Evolutionary conservation across 2,329 filamentous ascomycete species (phyloP).

Genomic region (Curvularia spicifera): DNA sequence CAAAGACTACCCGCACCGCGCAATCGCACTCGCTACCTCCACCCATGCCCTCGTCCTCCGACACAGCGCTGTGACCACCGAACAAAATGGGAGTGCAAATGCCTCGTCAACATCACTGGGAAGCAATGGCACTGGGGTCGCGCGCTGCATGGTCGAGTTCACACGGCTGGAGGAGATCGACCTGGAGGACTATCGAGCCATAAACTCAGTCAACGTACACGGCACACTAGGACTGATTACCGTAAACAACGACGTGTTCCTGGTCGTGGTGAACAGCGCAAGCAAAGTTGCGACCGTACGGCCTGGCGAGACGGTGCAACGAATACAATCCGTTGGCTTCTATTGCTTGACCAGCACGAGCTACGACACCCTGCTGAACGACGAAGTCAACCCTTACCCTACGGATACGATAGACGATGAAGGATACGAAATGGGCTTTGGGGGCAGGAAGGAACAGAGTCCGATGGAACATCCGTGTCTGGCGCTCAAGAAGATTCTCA

Average conservation of each 20-base stretch:
- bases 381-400: slow-evolving; percentile 63
- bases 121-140: slow-evolving; percentile 48
- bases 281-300: slow-evolving; percentile 79
- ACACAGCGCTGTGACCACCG: slow-evolving; percentile 71
- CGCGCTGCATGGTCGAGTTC: slow-evolving; percentile 89
- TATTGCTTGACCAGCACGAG: slow-evolving; percentile 86
- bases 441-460: slow-evolving; percentile 69
- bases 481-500: slow-evolving; percentile 87
- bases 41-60: slow-evolving; percentile 85
- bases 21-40: slow-evolving; percentile 82
- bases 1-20: slow-evolving; percentile 84
- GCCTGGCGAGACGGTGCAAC: slow-evolving; percentile 86
- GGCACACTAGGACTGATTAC: slow-evolving; percentile 90
- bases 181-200: slow-evolving; percentile 75
- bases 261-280: slow-evolving; percentile 85
- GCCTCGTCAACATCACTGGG: slow-evolving; percentile 62
- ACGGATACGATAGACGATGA: slow-evolving; percentile 62
- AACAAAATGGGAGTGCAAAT: slow-evolving; percentile 59
- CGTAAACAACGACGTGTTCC: slow-evolving; percentile 82
- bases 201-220: slow-evolving; percentile 76
- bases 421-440: slow-evolving; percentile 58
- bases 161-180: slow-evolving; percentile 68
- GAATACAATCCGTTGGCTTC: slow-evolving; percentile 86
- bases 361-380: slow-evolving; percentile 77
- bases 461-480: slow-evolving; percentile 85